Evolutionary conservation across 306 rosid genomes (phyloP).

Genomic region (Acacia confusa): DNA sequence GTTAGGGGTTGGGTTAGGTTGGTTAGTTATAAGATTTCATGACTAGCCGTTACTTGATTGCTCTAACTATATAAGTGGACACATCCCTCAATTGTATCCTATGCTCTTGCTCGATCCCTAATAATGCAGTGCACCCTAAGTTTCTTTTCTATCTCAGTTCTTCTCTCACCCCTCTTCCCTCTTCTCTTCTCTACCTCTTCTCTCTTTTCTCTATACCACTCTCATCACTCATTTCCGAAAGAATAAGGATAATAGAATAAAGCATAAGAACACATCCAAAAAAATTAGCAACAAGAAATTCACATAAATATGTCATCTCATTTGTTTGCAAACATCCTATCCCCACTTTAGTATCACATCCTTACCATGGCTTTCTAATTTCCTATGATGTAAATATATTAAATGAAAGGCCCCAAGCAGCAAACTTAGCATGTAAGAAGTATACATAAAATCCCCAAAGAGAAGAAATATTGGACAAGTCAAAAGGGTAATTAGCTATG

Average conservation of each 20-base stretch:
- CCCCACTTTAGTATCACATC: not conserved
- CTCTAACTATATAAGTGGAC: too few relatives aligned
- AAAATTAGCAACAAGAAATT: not conserved
- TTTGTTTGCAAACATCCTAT: not conserved
- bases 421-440: not conserved
- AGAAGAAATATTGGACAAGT: conserved; percentile 14
- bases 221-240: not conserved
- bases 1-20: too few relatives aligned
- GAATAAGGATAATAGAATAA: not conserved
- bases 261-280: not conserved
- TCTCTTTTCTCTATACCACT: too few relatives aligned
- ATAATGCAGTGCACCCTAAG: too few relatives aligned
- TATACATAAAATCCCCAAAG: not conserved
- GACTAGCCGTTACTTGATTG: too few relatives aligned
- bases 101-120: too few relatives aligned
- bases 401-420: not conserved
- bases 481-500: not conserved
- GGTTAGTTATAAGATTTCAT: too few relatives aligned
- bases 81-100: too few relatives aligned
- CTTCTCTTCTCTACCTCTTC: too few relatives aligned
- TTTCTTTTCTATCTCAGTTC: too few relatives aligned
- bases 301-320: not conserved
- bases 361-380: not conserved
- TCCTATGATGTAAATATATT: not conserved
- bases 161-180: too few relatives aligned